These are phyloP conservation scores for Vaccinium corymbosum DNA, from an alignment of 148 eudicot genomes.

Conservation along the genomic window DNA sequence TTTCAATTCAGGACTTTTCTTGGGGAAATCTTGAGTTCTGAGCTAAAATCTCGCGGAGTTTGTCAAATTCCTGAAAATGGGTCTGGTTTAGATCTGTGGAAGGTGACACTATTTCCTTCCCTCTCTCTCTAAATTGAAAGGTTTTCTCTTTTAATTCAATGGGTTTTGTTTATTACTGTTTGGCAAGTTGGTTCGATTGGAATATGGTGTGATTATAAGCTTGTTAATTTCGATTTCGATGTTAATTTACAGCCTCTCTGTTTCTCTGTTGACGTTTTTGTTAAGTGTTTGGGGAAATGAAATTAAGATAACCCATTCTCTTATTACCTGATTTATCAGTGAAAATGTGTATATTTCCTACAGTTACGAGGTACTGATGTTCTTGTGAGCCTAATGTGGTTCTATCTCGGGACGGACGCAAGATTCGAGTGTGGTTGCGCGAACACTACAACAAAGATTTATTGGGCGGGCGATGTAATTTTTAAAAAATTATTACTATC, in stretches of 20 bases:
- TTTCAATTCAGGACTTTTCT: neutral
- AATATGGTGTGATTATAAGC: neutral
- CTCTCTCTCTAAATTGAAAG: neutral
- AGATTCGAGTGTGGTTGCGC: no score
- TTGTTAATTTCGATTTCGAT: neutral
- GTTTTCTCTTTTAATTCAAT: neutral
- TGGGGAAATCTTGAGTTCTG: neutral
- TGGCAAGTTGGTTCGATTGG: neutral
- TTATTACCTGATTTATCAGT: no score
- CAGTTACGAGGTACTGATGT: neutral
- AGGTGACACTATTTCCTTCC: neutral
- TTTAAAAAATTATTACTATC: no score
- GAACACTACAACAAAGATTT: no score
- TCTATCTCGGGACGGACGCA: neutral
- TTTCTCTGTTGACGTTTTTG: neutral
- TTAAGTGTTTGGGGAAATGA: neutral
- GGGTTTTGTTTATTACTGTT: neutral
- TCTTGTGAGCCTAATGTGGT: slow-evolving; percentile 7
- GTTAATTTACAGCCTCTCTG: no score
- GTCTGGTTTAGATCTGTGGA: slow-evolving; percentile 9
- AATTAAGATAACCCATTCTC: neutral
- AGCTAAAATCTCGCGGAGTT: neutral
- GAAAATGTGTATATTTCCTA: neutral
- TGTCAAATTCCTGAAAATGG: slow-evolving; percentile 7
- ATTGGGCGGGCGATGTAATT: no score